A percentile compares a stretch with the other conserved stretches of the same genome.
These are phyloP conservation scores for Endoconidiophora laricicola DNA, from an alignment of 2,329 filamentous ascomycete species.

Conservation along the genomic window DNA sequence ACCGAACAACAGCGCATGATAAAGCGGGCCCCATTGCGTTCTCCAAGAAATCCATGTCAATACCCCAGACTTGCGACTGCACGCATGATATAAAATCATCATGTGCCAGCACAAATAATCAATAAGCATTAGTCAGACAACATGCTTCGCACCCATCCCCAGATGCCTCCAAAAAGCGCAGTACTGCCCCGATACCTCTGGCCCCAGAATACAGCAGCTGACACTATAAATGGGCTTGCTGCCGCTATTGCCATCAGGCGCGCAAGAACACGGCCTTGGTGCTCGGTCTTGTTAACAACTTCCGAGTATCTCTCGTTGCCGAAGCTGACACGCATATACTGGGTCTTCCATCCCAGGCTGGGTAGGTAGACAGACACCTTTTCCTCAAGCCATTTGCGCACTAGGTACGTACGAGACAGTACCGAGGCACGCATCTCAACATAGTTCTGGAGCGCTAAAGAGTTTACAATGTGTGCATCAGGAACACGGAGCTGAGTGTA, in stretches of 20 bases:
- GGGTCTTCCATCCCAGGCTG: constrained; percentile 69
- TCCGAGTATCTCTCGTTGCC: constrained; percentile 83
- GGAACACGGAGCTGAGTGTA: constrained; percentile 60
- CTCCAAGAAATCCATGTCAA: too few species aligned
- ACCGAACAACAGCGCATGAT: too few species aligned
- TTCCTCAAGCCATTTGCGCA: constrained; percentile 80
- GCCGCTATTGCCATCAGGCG: neutral
- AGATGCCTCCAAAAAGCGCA: neutral
- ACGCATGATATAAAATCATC: too few species aligned
- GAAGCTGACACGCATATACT: constrained; percentile 86
- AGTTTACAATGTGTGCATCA: constrained; percentile 81
- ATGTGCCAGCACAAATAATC: too few species aligned
- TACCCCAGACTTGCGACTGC: too few species aligned
- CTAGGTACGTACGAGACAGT: constrained; percentile 55
- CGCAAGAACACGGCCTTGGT: constrained; percentile 46
- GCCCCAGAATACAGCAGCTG: constrained; percentile 4
- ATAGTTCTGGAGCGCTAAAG: constrained; percentile 82
- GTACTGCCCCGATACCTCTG: constrained; percentile 1
- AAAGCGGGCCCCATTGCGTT: too few species aligned
- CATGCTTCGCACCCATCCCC: neutral
- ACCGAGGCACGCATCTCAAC: constrained; percentile 85
- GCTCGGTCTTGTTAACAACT: constrained; percentile 51
- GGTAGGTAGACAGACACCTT: constrained; percentile 61
- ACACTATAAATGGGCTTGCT: constrained; percentile 7
- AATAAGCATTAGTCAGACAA: too few species aligned